Evolutionary conservation across 2,329 filamentous ascomycete species (phyloP).

Genomic region (Clarireedia sp.): DNA sequence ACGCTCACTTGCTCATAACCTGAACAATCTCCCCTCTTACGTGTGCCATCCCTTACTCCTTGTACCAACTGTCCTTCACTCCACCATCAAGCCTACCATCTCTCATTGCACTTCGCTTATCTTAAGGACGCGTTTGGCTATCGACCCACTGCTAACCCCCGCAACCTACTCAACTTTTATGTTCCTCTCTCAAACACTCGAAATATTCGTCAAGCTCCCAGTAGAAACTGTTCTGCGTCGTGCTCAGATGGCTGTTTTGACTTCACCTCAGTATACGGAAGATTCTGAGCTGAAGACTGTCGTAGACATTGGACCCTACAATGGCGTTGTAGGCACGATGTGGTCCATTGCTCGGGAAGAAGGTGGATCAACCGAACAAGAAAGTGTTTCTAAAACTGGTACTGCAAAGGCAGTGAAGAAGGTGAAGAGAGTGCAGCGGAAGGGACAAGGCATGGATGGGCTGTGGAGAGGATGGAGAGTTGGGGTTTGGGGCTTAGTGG

Average conservation of each 20-base stretch:
- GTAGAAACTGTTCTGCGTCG: slow-evolving; percentile 86
- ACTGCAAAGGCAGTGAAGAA: slow-evolving; percentile 10
- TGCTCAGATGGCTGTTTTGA: slow-evolving; percentile 69
- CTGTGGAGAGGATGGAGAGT: slow-evolving; percentile 51
- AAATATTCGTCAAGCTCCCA: slow-evolving; percentile 80
- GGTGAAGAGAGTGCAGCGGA: slow-evolving; percentile 21
- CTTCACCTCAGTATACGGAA: slow-evolving; percentile 20
- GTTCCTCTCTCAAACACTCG: slow-evolving; percentile 70
- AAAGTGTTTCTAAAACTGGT: not conserved
- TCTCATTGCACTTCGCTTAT: slow-evolving; percentile 77
- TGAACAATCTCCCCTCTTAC: slow-evolving; percentile 72
- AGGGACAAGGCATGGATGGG: slow-evolving; percentile 46
- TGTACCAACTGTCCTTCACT: slow-evolving; percentile 79
- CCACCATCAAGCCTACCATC: slow-evolving; percentile 74
- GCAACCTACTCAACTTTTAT: slow-evolving; percentile 73
- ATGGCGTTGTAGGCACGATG: slow-evolving; percentile 85
- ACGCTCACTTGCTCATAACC: slow-evolving; percentile 62
- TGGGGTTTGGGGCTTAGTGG: slow-evolving; percentile 48
- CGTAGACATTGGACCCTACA: slow-evolving; percentile 71
- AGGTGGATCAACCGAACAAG: slow-evolving; percentile 47
- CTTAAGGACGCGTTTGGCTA: slow-evolving; percentile 73
- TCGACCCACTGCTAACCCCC: slow-evolving; percentile 76
- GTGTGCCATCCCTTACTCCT: slow-evolving; percentile 63
- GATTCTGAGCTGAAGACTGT: slow-evolving; percentile 48
- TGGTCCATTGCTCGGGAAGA: slow-evolving; percentile 80